These are phyloP conservation scores for Russula emetica DNA, from an alignment of 768 basidiomycete species.

Conservation along the genomic window DNA sequence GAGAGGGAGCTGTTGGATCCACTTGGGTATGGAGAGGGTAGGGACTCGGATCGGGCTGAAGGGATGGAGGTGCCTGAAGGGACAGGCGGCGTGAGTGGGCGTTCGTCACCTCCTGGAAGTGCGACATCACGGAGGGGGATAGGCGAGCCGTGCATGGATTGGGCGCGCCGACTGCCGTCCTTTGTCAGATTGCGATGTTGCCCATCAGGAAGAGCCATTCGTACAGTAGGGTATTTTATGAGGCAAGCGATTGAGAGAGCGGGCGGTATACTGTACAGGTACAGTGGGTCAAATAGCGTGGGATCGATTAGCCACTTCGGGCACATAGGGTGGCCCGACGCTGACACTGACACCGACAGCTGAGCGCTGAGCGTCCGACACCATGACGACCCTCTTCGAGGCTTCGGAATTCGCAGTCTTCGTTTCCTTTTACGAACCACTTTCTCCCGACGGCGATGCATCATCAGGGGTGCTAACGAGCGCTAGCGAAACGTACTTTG, in stretches of 20 bases:
- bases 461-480: too few species aligned
- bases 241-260: too few species aligned
- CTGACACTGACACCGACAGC: too few species aligned
- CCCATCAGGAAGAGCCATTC: not conserved
- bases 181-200: not conserved
- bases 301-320: not conserved
- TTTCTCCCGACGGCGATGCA: too few species aligned
- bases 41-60: constrained; percentile 6
- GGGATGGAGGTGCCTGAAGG: not conserved
- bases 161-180: constrained; percentile 1
- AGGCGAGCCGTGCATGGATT: constrained; percentile 4
- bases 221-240: not conserved
- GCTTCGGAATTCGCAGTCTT: too few species aligned
- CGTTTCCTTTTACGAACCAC: too few species aligned
- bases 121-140: constrained; percentile 3
- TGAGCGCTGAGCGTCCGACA: too few species aligned
- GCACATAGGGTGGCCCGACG: not conserved
- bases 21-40: constrained; percentile 15
- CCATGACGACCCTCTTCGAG: too few species aligned
- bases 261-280: too few species aligned
- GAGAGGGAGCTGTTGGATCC: constrained; percentile 11
- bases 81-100: constrained; percentile 21
- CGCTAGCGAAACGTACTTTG: too few species aligned
- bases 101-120: constrained; percentile 14
- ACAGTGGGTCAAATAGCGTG: not conserved